Conservation (phyloP, 345 rosid species). For the Brassica nigra region DNA sequence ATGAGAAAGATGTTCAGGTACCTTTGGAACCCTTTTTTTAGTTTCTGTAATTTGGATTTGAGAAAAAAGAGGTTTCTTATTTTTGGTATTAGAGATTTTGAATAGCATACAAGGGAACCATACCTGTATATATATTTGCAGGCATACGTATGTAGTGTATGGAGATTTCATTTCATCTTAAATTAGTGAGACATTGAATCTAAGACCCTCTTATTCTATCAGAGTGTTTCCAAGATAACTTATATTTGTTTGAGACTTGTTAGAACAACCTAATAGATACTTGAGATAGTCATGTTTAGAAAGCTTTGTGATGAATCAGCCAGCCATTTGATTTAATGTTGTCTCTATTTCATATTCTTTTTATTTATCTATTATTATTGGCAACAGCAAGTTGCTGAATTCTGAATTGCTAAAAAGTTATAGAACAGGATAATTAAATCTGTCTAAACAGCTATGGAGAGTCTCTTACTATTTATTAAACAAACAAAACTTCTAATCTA, state of each 20-base stretch:
- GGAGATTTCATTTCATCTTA: neutral
- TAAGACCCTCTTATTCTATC: neutral
- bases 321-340: neutral
- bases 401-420: neutral
- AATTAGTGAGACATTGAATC: neutral
- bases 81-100: conserved; percentile 28
- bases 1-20: conserved; percentile 5
- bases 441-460: neutral
- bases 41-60: conserved; percentile 28
- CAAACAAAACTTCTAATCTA: neutral
- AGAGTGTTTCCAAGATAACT: neutral
- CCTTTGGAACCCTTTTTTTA: conserved; percentile 12
- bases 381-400: neutral
- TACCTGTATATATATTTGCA: neutral
- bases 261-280: neutral
- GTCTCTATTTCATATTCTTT: neutral
- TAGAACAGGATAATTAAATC: neutral
- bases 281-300: neutral
- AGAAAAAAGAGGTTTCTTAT: conserved; percentile 25
- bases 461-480: neutral
- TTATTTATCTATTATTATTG: neutral
- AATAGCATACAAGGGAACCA: neutral
- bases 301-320: neutral
- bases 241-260: neutral
- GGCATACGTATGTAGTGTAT: neutral